Conservation (phyloP, 495 filamentous ascomycete species). For the Neurospora pannonica region DNA sequence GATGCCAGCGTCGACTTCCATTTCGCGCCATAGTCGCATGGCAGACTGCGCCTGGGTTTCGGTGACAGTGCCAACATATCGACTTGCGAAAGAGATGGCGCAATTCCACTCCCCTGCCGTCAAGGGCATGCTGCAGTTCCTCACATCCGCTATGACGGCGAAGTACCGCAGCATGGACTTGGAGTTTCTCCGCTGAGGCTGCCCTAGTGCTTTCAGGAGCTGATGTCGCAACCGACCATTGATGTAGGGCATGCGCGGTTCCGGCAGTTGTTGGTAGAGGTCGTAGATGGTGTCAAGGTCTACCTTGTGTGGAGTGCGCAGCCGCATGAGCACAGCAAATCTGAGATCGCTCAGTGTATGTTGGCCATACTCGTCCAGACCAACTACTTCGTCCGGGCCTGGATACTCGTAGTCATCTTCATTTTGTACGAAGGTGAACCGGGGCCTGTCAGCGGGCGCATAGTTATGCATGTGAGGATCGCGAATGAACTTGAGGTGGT, state of each 20-base stretch:
- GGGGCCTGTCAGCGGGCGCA: conserved; percentile 31
- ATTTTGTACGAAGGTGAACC: conserved; percentile 34
- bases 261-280: conserved; percentile 32
- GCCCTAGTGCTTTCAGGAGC: conserved; percentile 61
- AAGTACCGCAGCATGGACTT: conserved; percentile 71
- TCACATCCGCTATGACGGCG: conserved; percentile 73
- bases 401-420: conserved; percentile 37
- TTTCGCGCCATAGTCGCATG: conserved; percentile 76
- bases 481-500: conserved; percentile 33
- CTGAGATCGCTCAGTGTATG: conserved; percentile 24
- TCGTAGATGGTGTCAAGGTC: conserved; percentile 34
- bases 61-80: conserved; percentile 53
- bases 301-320: conserved; percentile 19
- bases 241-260: conserved; percentile 60
- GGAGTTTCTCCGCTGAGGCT: conserved; percentile 45
- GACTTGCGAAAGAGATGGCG: conserved; percentile 68
- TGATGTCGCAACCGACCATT: conserved; percentile 45
- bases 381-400: conserved; percentile 22
- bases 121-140: conserved; percentile 53
- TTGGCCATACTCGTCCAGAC: conserved; percentile 10
- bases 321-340: conserved; percentile 19
- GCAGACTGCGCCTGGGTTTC: conserved; percentile 59
- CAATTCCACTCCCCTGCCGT: conserved; percentile 65
- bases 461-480: conserved; percentile 41
- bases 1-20: conserved; percentile 67